These are phyloP conservation scores for Beauveria brongniartii DNA, from an alignment of 2,329 filamentous ascomycete genomes.

Conservation along the genomic window DNA sequence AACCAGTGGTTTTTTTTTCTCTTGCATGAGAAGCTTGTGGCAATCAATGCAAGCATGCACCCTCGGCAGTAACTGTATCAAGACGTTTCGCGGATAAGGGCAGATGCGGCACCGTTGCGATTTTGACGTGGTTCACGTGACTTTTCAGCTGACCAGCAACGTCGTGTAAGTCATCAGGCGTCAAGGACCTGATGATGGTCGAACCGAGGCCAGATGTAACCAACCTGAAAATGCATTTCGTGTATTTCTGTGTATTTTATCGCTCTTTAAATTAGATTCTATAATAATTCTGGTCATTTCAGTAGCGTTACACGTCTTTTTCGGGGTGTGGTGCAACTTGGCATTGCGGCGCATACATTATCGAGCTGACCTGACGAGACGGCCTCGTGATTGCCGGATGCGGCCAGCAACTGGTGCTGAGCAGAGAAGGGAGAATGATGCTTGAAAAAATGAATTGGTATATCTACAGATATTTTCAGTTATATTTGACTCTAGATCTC, in stretches of 20 bases:
- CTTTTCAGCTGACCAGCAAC: neutral
- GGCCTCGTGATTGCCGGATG: neutral
- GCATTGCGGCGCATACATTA: neutral
- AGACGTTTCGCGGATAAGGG: neutral
- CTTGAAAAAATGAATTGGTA: neutral
- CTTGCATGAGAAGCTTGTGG: neutral
- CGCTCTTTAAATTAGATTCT: neutral
- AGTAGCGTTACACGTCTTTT: too few species aligned
- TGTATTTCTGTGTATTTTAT: neutral
- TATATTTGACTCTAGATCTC: too few species aligned
- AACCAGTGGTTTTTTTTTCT: neutral
- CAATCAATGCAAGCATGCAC: neutral
- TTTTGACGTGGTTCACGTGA: neutral
- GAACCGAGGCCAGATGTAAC: neutral
- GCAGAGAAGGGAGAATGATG: neutral
- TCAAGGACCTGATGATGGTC: neutral
- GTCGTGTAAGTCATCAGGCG: slow-evolving; percentile 10
- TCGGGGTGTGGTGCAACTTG: neutral
- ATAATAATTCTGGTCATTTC: neutral
- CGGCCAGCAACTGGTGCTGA: neutral
- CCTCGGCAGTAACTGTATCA: neutral
- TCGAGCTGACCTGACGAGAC: neutral
- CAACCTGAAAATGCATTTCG: neutral
- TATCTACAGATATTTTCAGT: neutral
- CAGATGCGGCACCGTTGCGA: neutral